Base-by-base conservation (phyloP, 2,329 filamentous ascomycete species). In the Incumbomyces delicatus region DNA sequence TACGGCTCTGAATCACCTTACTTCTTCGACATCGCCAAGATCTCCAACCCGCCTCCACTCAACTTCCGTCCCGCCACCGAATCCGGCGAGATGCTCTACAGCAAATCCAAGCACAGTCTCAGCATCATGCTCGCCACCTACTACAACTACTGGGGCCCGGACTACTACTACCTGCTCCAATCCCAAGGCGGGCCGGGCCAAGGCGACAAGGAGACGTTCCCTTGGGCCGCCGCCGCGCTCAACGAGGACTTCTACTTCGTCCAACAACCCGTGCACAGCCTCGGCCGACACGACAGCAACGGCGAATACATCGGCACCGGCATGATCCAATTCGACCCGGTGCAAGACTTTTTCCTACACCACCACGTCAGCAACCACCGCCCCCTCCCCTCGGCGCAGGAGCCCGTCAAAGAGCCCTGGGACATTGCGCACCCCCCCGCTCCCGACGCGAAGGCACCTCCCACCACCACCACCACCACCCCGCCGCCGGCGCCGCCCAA, bases 131-230 rank as follows among this genome's bases (percentile, higher is more conserved):
- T 78, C 17, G 66, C 69, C 18, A 63, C 69, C 0, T 77, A 76
- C 58, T 77, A 77, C 63, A 77, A 76, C 61, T 71, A 71, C 57
- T 72, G 73, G 58, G 75, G 75, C 0, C 72, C 74, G 1, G 58
- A 62, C 13, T 66, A 68, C 56, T 78, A 72, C 60, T 77, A 75
- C 53, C 66, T 66, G 0, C 57, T 76, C 3, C 59, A 71, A 22
- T 69, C 63, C 18, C 71, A 73, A 57, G 65, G 64, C 30, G 63
- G 62, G 1, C 57, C 59, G 8, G 69, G 68, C 18, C 60, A 70
- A 48, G 70, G 70, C 18, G 71, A 74, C 58, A 73, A 72, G 55
- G 71, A 75, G 50, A 74, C 70, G 0, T 73, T 73, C 47, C 51
- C 68, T 8, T 66, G 65, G 41, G 70, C 68, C 1, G 70, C 70